A percentile compares a stretch with the other conserved stretches of the same genome.
Evolutionary conservation across 805 yeast species (phyloP).

Genomic region (Tetrapisispora iriomotensis): DNA sequence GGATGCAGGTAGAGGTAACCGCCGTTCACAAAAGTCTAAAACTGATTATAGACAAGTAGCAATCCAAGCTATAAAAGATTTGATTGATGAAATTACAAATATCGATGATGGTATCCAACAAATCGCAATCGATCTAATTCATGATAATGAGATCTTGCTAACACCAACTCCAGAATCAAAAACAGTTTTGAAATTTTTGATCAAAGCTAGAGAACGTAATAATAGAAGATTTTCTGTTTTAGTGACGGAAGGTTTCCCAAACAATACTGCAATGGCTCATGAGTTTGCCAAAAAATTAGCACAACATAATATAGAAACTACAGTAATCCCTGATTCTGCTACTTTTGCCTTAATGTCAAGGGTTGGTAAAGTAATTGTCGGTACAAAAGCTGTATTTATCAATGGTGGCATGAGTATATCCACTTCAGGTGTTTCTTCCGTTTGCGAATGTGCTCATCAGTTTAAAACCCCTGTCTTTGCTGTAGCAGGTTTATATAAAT

Average conservation of each 20-base stretch:
- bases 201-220: constrained; percentile 61
- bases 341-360: constrained; percentile 94
- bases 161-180: constrained; percentile 94
- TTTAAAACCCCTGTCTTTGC: constrained; percentile 94
- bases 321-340: constrained; percentile 86
- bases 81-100: constrained; percentile 82
- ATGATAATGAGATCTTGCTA: constrained; percentile 70
- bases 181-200: constrained; percentile 77
- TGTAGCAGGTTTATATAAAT: constrained; percentile 86
- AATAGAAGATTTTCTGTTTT: constrained; percentile 87
- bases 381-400: constrained; percentile 86
- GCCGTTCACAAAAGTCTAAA: constrained; percentile 18
- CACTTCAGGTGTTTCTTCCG: constrained; percentile 84
- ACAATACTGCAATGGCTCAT: constrained; percentile 69
- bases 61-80: constrained; percentile 85
- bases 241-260: constrained; percentile 89
- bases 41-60: constrained; percentile 72
- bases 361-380: constrained; percentile 91
- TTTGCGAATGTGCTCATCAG: constrained; percentile 92
- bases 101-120: constrained; percentile 85
- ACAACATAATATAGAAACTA: constrained; percentile 78
- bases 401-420: constrained; percentile 91
- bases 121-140: constrained; percentile 87
- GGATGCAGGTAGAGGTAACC: constrained; percentile 16
- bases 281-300: constrained; percentile 70